A percentile compares a stretch with the other conserved stretches of the same genome.
Conservation (phyloP, 1,139 yeast species). For the Candida pseudoviswanathii region DNA sequence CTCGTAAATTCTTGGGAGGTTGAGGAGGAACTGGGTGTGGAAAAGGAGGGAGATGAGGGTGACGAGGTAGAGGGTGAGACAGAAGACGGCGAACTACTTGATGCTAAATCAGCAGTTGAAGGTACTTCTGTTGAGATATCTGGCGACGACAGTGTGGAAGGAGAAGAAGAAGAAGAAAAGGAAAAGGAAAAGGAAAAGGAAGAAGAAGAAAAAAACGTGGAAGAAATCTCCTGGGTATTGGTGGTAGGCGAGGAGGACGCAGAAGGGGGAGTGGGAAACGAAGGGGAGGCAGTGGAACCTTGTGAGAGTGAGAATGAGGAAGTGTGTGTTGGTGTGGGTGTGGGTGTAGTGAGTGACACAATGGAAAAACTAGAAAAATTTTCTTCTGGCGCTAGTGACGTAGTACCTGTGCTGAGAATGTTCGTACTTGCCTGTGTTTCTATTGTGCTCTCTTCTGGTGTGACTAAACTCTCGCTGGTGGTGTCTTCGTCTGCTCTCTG, state of each 20-base stretch:
- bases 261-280: background rate
- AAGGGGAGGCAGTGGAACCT: background rate
- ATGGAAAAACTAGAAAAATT: background rate
- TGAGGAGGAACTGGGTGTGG: background rate
- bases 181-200: background rate
- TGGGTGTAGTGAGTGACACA: background rate
- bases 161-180: constrained; percentile 1
- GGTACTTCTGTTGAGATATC: background rate
- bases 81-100: constrained; percentile 1
- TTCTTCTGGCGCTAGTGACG: background rate
- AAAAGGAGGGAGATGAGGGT: background rate
- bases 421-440: too few relatives aligned
- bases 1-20: background rate
- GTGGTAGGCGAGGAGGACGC: background rate
- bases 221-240: background rate
- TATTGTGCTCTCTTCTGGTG: too few relatives aligned
- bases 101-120: background rate
- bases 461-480: too few relatives aligned
- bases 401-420: too few relatives aligned
- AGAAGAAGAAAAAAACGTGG: background rate
- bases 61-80: background rate
- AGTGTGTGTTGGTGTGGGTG: background rate
- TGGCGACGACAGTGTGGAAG: constrained; percentile 5
- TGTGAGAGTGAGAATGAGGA: background rate
- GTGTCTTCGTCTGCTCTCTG: too few relatives aligned